Evolutionary conservation across 257 asterid species (phyloP).

Genomic region (Voacanga thouarsii): DNA sequence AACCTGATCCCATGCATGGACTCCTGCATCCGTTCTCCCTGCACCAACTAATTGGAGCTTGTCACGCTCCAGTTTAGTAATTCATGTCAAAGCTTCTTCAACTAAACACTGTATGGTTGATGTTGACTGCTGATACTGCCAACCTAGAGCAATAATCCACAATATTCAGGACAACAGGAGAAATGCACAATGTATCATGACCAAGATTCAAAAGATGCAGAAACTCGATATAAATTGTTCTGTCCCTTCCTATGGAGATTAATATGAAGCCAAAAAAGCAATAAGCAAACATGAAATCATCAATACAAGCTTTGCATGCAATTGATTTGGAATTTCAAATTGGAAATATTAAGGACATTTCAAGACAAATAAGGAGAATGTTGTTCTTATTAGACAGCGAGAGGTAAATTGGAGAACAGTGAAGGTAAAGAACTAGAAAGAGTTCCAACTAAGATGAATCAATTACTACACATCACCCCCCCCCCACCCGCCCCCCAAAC

Average conservation of each 20-base stretch:
- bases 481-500: no score
- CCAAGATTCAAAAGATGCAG: neutral
- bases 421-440: neutral
- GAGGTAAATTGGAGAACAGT: neutral
- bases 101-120: constrained; percentile 77
- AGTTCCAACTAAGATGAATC: neutral
- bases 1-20: constrained; percentile 97
- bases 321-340: neutral
- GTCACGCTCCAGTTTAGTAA: constrained; percentile 59
- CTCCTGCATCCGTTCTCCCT: constrained; percentile 94
- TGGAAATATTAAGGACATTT: neutral
- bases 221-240: neutral
- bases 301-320: neutral
- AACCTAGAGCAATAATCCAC: constrained; percentile 39
- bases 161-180: neutral
- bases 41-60: constrained; percentile 75
- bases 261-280: neutral
- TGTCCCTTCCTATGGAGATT: neutral
- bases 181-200: neutral
- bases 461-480: neutral
- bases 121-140: constrained; percentile 80
- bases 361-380: neutral
- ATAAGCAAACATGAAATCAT: neutral
- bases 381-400: neutral
- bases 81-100: constrained; percentile 62